Percentiles rank a stretch among this genome's conserved stretches.
These are phyloP conservation scores for Chrysoporthe austroafricana DNA, from an alignment of 2,329 filamentous ascomycete species.

Conservation along the genomic window DNA sequence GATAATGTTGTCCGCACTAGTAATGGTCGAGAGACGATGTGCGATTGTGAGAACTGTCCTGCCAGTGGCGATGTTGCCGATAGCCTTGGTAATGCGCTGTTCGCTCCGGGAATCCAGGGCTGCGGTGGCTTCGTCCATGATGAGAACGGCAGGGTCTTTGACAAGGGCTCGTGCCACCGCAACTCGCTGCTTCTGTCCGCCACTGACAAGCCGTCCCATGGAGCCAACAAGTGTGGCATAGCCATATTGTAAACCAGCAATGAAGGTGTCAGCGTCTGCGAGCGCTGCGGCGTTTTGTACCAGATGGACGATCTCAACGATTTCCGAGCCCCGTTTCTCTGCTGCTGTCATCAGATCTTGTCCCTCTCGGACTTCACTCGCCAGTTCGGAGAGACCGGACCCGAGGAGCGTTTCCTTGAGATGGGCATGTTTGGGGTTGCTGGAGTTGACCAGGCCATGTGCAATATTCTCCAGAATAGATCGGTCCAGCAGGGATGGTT, in stretches of 20 bases:
- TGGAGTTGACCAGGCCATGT: slow-evolving; percentile 45
- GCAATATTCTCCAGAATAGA: slow-evolving; percentile 49
- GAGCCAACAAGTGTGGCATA: slow-evolving; percentile 58
- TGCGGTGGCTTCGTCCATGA: slow-evolving; percentile 66
- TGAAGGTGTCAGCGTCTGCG: slow-evolving; percentile 62
- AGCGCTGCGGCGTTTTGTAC: slow-evolving; percentile 53
- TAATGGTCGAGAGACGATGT: slow-evolving; percentile 49
- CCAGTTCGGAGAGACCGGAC: slow-evolving; percentile 49
- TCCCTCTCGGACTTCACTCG: slow-evolving; percentile 35
- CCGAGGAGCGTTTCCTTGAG: slow-evolving; percentile 47
- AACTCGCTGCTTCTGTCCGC: slow-evolving; percentile 64
- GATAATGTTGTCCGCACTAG: slow-evolving; percentile 60
- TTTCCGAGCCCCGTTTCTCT: slow-evolving; percentile 28
- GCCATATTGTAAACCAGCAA: slow-evolving; percentile 56
- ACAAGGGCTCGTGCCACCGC: slow-evolving; percentile 62
- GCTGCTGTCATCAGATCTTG: slow-evolving; percentile 32
- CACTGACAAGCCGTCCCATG: slow-evolving; percentile 58
- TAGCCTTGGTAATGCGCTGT: slow-evolving; percentile 54
- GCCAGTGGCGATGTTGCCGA: slow-evolving; percentile 48
- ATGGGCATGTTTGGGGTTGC: slow-evolving; percentile 37
- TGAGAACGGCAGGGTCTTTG: slow-evolving; percentile 58
- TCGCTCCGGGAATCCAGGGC: slow-evolving; percentile 64
- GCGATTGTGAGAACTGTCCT: slow-evolving; percentile 64
- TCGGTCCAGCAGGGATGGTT: slow-evolving; percentile 39
- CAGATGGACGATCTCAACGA: slow-evolving; percentile 49